Evolutionary conservation across 75 land plant species (phyloP), one percentile per base, ranked within the genome.

Genomic region (Pinus tabuliformis): DNA sequence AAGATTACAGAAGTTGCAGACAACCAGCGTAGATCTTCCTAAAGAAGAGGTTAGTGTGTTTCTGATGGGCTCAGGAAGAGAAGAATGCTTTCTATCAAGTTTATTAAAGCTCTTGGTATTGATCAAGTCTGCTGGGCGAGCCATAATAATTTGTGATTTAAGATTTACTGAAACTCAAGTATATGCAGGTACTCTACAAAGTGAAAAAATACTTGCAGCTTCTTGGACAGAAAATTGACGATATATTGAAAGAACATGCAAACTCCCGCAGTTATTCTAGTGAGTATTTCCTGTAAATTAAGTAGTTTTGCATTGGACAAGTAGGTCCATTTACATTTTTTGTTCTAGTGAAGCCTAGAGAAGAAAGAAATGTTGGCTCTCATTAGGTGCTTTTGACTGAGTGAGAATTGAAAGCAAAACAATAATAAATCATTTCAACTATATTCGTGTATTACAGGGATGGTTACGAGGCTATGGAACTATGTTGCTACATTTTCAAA

Each of bases 401-500:
- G n/a, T 68, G 13, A 8, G 9, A 68, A 18, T 20, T 66, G 49
- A 37, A 65, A 66, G 6, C 26, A 21, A 8, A 21, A 22, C 65
- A 62, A 62, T 62, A 62, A 22, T 62, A 62, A 62, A 62, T 62
- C 65, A 57, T 73, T 14, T 73, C 6, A 45, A 26, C 26, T 18
- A 45, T 4, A 57, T 62, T 49, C 57, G 3, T 42, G 56, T 24
- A 70, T 76, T 73, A 26, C 95, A 97, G 99, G 92, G 77, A 93
- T 95, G 92, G 89, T 85, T 3, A 88, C 83, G 56, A 84, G 99
- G 37, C 81, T 97, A 26, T 97, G 99, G 99, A 95, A 95, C 70
- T 97, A 97, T 78, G 96, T 97, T 7, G 92, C 98, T 14, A 93
- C 85, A 63, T 97, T 86, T 73, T 97, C 99, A 61, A 95, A 92